Conservation (phyloP, 345 rosid species). For the Abelmoschus esculentus region DNA sequence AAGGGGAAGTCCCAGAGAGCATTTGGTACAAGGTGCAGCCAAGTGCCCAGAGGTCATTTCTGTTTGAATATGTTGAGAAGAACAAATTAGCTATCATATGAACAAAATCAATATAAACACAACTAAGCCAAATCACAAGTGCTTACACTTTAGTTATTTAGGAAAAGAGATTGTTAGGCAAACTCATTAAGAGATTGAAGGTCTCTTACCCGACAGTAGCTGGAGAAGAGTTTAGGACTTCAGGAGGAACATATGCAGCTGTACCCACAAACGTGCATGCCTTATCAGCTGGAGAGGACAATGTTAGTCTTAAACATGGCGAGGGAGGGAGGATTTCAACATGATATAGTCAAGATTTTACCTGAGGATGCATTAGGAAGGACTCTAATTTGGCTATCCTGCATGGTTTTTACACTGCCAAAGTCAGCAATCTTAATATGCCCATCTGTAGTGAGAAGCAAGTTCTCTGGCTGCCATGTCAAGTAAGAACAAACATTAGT, state of each 20-base stretch:
- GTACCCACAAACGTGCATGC: conserved; percentile 96
- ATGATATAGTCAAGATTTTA: conserved; percentile 20
- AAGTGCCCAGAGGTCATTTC: conserved; percentile 99
- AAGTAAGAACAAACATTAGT: conserved; percentile 17
- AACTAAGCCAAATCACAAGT: background rate
- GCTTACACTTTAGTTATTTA: background rate
- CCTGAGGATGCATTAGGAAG: conserved; percentile 97
- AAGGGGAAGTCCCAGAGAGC: conserved; percentile 99
- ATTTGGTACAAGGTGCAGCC: conserved; percentile 99
- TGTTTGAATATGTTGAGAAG: conserved; percentile 42
- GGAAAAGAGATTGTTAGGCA: background rate
- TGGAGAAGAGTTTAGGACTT: conserved; percentile 97
- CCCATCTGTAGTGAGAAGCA: conserved; percentile 74
- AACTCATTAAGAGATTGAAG: conserved; percentile 4
- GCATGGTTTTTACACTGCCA: conserved; percentile 98
- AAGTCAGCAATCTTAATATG: conserved; percentile 98
- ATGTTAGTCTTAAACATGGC: conserved; percentile 7
- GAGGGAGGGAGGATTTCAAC: conserved; percentile 14
- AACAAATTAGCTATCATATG: conserved; percentile 22
- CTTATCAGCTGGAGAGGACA: conserved; percentile 63
- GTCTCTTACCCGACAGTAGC: conserved; percentile 83
- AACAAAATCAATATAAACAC: conserved; percentile 14
- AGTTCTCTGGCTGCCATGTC: conserved; percentile 85
- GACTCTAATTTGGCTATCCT: conserved; percentile 77
- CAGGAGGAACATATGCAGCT: conserved; percentile 98